These are phyloP conservation scores for Crepidotus variabilis DNA, from an alignment of 768 basidiomycete species.

Conservation along the genomic window DNA sequence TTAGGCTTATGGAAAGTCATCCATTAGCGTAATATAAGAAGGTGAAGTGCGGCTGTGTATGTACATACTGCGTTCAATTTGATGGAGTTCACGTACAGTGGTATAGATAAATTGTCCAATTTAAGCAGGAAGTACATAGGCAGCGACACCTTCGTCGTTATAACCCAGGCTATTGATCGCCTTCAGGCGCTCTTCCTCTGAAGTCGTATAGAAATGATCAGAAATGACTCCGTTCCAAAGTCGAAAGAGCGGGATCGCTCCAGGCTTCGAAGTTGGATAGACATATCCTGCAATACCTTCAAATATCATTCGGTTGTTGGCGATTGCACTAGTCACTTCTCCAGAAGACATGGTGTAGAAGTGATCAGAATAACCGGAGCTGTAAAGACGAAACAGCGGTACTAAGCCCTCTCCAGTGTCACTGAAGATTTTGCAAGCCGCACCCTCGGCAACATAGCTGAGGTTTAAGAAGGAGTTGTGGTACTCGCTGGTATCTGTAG, in stretches of 20 bases:
- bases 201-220: slow-evolving; percentile 8
- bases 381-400: slow-evolving; percentile 4
- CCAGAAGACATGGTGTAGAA: slow-evolving; percentile 1
- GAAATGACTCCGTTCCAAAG: not conserved
- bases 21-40: too few species aligned
- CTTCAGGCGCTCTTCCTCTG: not conserved
- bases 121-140: not conserved
- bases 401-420: not conserved
- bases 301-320: not conserved
- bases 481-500: not conserved
- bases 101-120: too few species aligned
- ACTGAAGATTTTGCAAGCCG: not conserved
- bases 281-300: not conserved
- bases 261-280: not conserved
- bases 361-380: not conserved
- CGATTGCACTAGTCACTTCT: not conserved
- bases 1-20: too few species aligned
- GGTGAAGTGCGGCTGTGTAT: too few species aligned
- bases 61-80: too few species aligned
- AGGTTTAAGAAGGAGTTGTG: not conserved
- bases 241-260: slow-evolving; percentile 1
- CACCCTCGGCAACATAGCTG: not conserved
- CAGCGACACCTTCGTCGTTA: not conserved
- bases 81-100: too few species aligned
- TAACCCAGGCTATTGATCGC: not conserved